These are phyloP conservation scores for Monosporascus sp. DNA, from an alignment of 2,329 filamentous ascomycete species.

Conservation along the genomic window DNA sequence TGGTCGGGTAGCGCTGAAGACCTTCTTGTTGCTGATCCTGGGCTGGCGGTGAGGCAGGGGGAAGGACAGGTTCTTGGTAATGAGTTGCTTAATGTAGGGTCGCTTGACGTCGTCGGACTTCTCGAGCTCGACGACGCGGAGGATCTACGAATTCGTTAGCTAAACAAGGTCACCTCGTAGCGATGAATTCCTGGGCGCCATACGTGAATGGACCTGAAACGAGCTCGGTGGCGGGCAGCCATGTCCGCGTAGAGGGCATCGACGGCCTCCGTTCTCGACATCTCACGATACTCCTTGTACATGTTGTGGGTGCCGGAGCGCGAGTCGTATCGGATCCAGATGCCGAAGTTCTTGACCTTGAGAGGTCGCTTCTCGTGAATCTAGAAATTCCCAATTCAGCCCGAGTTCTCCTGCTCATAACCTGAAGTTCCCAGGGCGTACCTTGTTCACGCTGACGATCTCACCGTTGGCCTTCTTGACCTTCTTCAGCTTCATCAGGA, in stretches of 20 bases:
- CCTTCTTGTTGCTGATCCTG: conserved; percentile 78
- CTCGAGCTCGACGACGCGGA: conserved; percentile 96
- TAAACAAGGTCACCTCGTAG: neutral
- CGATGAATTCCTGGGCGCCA: conserved; percentile 26
- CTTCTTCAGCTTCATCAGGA: conserved; percentile 97
- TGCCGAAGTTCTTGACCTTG: conserved; percentile 99
- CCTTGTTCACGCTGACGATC: conserved; percentile 95
- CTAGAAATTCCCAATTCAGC: conserved; percentile 38
- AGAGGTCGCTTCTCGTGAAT: conserved; percentile 98
- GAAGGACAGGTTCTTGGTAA: conserved; percentile 94
- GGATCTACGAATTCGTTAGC: conserved; percentile 59
- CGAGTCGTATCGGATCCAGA: conserved; percentile 99
- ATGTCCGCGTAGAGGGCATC: conserved; percentile 99
- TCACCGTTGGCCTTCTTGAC: conserved; percentile 99
- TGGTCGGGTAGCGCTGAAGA: conserved; percentile 89
- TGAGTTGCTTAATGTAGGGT: conserved; percentile 98
- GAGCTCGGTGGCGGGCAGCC: conserved; percentile 95
- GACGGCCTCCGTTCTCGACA: conserved; percentile 91
- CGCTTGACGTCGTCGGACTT: conserved; percentile 93
- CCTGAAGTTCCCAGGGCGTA: conserved; percentile 43
- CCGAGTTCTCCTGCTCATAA: neutral
- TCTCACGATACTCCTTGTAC: conserved; percentile 99
- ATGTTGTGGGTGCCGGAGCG: conserved; percentile 99
- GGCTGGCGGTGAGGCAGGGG: conserved; percentile 93
- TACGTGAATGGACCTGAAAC: conserved; percentile 99